These are phyloP conservation scores for Kazachstania viticola DNA, from an alignment of 805 yeast species.

Conservation along the genomic window DNA sequence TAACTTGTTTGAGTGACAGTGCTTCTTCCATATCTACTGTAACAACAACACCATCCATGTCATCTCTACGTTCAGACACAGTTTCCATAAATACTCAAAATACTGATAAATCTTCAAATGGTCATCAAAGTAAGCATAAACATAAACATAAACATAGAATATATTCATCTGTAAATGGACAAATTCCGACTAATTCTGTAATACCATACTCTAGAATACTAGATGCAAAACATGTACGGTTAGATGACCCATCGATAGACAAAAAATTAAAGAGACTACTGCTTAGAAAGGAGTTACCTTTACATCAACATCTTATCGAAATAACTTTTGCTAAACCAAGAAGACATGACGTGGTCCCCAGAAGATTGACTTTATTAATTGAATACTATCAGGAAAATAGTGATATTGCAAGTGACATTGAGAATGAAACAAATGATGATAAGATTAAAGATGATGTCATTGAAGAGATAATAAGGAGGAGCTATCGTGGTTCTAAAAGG, in stretches of 20 bases:
- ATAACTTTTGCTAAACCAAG: slow-evolving; percentile 29
- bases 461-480: slow-evolving; percentile 26
- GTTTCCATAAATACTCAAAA: not conserved
- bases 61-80: not conserved
- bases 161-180: slow-evolving; percentile 20
- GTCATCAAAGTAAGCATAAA: not conserved
- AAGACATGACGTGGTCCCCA: slow-evolving; percentile 28
- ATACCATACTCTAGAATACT: slow-evolving; percentile 26
- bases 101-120: not conserved
- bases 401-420: too few species aligned
- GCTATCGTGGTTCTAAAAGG: slow-evolving; percentile 32
- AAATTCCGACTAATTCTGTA: slow-evolving; percentile 25
- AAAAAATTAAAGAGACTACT: slow-evolving; percentile 5
- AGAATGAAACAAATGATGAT: not conserved
- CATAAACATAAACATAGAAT: not conserved
- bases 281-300: slow-evolving; percentile 1
- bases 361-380: slow-evolving; percentile 21
- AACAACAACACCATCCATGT: slow-evolving; percentile 1
- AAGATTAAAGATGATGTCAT: slow-evolving; percentile 15
- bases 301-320: slow-evolving; percentile 15
- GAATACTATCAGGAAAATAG: slow-evolving; percentile 6
- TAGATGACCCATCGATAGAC: not conserved
- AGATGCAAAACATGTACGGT: slow-evolving; percentile 18
- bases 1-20: slow-evolving; percentile 25
- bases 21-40: not conserved